These are phyloP conservation scores for Lecanicillium sp. DNA, from an alignment of 2,329 filamentous ascomycete species.

Conservation along the genomic window DNA sequence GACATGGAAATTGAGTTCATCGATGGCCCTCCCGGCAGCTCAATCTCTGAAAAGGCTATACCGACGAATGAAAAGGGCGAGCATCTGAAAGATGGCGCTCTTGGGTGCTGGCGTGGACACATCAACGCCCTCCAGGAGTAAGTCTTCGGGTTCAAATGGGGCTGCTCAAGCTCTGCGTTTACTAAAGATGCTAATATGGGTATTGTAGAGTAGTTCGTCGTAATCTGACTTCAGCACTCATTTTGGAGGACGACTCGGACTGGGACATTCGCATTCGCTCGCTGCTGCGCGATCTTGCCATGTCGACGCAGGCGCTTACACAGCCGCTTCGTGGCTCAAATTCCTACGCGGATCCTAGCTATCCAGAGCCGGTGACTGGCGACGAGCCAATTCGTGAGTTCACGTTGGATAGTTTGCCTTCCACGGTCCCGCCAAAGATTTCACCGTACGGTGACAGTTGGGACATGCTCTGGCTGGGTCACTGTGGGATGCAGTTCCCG, in stretches of 20 bases:
- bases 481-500: constrained; percentile 30
- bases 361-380: constrained; percentile 10
- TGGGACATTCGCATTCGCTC: constrained; percentile 43
- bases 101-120: constrained; percentile 27
- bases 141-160: constrained; percentile 1
- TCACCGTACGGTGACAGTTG: constrained; percentile 39
- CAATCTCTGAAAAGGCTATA: constrained; percentile 28
- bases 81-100: constrained; percentile 5
- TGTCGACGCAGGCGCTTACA: constrained; percentile 22
- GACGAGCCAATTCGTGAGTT: constrained; percentile 9
- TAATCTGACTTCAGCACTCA: constrained; percentile 36
- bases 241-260: constrained; percentile 48
- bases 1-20: constrained; percentile 36
- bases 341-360: constrained; percentile 14
- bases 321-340: constrained; percentile 16
- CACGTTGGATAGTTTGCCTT: constrained; percentile 9
- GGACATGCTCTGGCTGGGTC: constrained; percentile 42
- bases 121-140: constrained; percentile 25
- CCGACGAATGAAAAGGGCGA: constrained; percentile 10
- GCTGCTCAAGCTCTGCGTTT: background rate
- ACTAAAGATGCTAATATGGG: background rate
- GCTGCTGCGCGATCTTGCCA: constrained; percentile 34
- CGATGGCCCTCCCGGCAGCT: constrained; percentile 31
- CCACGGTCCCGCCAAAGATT: constrained; percentile 11
- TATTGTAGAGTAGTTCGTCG: constrained; percentile 29